Base-by-base conservation (phyloP, 2,329 filamentous ascomycete species). In the Talaromyces atroroseus region DNA sequence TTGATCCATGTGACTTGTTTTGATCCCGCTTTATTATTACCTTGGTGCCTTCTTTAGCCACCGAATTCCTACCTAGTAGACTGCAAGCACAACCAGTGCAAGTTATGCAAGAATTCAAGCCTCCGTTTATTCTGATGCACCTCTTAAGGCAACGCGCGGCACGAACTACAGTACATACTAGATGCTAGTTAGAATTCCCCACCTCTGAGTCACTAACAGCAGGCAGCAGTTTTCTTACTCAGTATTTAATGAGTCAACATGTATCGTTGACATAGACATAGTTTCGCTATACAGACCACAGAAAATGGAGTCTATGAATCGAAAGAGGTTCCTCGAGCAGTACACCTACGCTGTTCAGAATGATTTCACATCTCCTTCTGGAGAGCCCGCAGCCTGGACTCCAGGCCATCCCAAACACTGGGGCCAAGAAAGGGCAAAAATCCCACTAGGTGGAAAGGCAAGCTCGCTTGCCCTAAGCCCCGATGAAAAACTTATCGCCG, bases 361-460 rank as follows among this genome's bases (percentile, higher is more conserved):
- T 44, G 49, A 42, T 32, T 52, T 52, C 49, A 24, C 6, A 3
- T 52, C 36, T 1, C 38, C 23, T 24, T 44, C 49, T 52, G 32
- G 49, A 16, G 49, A 52, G 38, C 49, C 49, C 12, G 49, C 49
- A 8, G 5, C 34, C 36, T 52, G 49, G 49, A 36, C 49, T 18
- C 49, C 49, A 12, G 49, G 34, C 20, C 21, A 52, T 52, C 49
- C 34, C 11, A 52, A 52, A 18, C n/a, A 52, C 34, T 52, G 32
- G 49, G 49, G 49, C 14, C 49, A 52, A 44, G 49, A 52, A 20
- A 52, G 38, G n/a, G 49, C 49, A 12, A 24, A 44, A 16, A 52
- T 52, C 26, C 49, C 12, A 11, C 49, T 52, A 6, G 20, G 45
- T 7, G 49, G 49, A 26, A 52, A 24, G 32, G 36, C 49, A 16